phyloP scores from a whole-genome alignment of 768 basidiomycete species.

The Lentinus brumalis region DNA sequence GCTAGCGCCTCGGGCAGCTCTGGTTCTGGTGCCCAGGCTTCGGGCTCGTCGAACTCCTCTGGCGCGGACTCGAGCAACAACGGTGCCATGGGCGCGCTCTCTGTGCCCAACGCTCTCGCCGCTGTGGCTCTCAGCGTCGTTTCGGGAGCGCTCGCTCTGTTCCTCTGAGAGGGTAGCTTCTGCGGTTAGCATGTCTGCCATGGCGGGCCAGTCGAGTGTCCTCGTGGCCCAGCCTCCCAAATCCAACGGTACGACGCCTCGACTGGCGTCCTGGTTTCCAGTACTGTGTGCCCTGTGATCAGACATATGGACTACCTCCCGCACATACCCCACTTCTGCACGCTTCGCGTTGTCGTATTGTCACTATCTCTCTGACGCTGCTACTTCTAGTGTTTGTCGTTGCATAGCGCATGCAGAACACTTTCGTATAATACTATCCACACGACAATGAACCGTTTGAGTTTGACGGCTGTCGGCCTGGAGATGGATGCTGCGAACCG shows the following conservation, averaged over 20 bases:
- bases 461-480: no score
- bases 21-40: slow-evolving; percentile 35
- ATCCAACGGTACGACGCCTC: not conserved
- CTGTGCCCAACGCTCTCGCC: slow-evolving; percentile 2
- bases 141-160: slow-evolving; percentile 10
- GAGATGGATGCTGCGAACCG: no score
- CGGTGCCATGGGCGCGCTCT: slow-evolving; percentile 16
- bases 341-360: no score
- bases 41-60: slow-evolving; percentile 20
- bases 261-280: not conserved
- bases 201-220: not conserved
- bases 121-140: slow-evolving; percentile 10
- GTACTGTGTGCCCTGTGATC: not conserved
- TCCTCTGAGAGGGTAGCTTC: slow-evolving; percentile 1
- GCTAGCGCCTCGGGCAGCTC: slow-evolving; percentile 21
- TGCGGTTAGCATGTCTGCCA: not conserved
- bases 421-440: no score
- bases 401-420: no score
- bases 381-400: no score
- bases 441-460: no score
- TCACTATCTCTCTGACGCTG: no score
- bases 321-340: not conserved
- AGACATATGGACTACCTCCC: not conserved
- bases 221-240: not conserved
- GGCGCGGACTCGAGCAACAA: slow-evolving; percentile 11